These are phyloP conservation scores for Eleusine indica DNA, from an alignment of 176 grass and related monocot species.

Conservation along the genomic window DNA sequence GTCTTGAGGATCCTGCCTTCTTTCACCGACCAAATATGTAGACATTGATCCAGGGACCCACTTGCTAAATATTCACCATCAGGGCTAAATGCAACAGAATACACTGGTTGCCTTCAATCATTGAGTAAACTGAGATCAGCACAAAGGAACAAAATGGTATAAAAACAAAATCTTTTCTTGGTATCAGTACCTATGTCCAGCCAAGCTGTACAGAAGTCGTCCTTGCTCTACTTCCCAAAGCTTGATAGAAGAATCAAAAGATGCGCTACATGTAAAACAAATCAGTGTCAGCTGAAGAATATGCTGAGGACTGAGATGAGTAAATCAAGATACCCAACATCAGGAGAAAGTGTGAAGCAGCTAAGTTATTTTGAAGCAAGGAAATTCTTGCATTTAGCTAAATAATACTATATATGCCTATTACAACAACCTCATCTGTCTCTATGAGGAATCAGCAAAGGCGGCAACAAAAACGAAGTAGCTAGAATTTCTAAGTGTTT, in stretches of 20 bases:
- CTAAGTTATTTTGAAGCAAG: not conserved
- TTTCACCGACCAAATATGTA: slow-evolving; percentile 98
- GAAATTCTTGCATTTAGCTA: slow-evolving; percentile 10
- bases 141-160: slow-evolving; percentile 11
- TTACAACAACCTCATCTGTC: not conserved
- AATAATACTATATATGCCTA: not conserved
- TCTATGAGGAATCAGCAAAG: not conserved
- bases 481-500: not conserved
- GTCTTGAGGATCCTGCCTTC: slow-evolving; percentile 87
- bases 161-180: not conserved
- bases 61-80: slow-evolving; percentile 91
- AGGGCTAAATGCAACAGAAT: slow-evolving; percentile 94
- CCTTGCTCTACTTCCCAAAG: slow-evolving; percentile 90
- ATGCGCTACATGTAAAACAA: slow-evolving; percentile 62
- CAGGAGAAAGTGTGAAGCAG: not conserved
- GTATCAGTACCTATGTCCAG: slow-evolving; percentile 75
- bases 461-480: not conserved
- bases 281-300: slow-evolving; percentile 15
- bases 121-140: slow-evolving; percentile 8
- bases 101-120: slow-evolving; percentile 80
- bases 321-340: not conserved
- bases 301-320: not conserved
- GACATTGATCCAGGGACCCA: slow-evolving; percentile 89
- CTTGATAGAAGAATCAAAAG: slow-evolving; percentile 96
- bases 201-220: slow-evolving; percentile 79